A percentile compares a stretch with the other conserved stretches of the same genome.
phyloP scores from a whole-genome alignment of 2,329 filamentous ascomycete genomes.

The Mycosphaerelloides madeirae region DNA sequence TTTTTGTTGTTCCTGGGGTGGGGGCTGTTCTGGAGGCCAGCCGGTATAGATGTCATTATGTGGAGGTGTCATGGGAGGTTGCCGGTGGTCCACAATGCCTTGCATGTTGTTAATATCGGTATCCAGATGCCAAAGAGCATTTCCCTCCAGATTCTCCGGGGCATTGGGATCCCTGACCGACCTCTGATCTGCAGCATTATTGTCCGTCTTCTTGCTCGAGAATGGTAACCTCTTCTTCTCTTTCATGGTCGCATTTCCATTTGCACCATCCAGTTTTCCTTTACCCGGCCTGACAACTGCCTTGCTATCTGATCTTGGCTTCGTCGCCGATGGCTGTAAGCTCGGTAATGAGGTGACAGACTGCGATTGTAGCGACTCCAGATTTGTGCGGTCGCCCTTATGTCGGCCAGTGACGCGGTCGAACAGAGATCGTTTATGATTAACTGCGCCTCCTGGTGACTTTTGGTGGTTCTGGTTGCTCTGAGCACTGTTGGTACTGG shows the following conservation, averaged over 20 bases:
- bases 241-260: slow-evolving; percentile 11
- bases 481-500: slow-evolving; percentile 63
- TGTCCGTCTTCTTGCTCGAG: slow-evolving; percentile 46
- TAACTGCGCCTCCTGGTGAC: slow-evolving; percentile 47
- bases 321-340: slow-evolving; percentile 29
- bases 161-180: slow-evolving; percentile 43
- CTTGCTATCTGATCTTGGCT: slow-evolving; percentile 24
- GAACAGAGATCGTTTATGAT: slow-evolving; percentile 50
- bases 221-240: slow-evolving; percentile 47
- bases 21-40: slow-evolving; percentile 41
- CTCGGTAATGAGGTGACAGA: slow-evolving; percentile 37
- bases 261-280: slow-evolving; percentile 13
- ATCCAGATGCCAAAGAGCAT: slow-evolving; percentile 69
- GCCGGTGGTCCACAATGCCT: slow-evolving; percentile 66
- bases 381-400: slow-evolving; percentile 37
- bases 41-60: slow-evolving; percentile 43
- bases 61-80: slow-evolving; percentile 66
- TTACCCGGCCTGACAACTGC: slow-evolving; percentile 21
- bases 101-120: slow-evolving; percentile 88
- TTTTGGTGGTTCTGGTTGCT: slow-evolving; percentile 48
- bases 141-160: slow-evolving; percentile 23
- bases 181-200: slow-evolving; percentile 38
- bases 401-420: slow-evolving; percentile 50
- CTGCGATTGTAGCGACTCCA: slow-evolving; percentile 38
- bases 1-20: slow-evolving; percentile 9